Percentiles rank a stretch among this genome's conserved stretches.
These are phyloP conservation scores for Penicillium psychrofluorescens DNA, from an alignment of 495 filamentous ascomycete species.

Conservation along the genomic window DNA sequence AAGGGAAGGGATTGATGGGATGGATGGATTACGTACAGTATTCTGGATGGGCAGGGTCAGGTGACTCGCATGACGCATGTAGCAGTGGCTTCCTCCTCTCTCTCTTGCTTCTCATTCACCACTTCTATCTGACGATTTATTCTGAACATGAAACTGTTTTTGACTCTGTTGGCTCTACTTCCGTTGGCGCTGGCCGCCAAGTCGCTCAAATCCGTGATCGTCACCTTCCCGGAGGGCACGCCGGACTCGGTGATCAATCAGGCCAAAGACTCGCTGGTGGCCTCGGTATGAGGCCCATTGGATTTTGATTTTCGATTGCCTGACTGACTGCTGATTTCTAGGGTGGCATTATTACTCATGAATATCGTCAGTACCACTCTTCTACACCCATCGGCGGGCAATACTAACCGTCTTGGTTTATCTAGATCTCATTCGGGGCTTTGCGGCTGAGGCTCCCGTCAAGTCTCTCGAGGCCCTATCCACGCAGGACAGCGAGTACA, in stretches of 20 bases:
- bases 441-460: conserved; percentile 63
- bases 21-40: background rate
- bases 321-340: conserved; percentile 2
- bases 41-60: conserved; percentile 9
- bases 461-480: conserved; percentile 64
- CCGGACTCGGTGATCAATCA: conserved; percentile 59
- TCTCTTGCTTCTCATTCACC: background rate
- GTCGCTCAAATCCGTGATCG: conserved; percentile 63
- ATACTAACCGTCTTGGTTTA: conserved; percentile 6
- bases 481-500: conserved; percentile 53
- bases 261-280: conserved; percentile 61
- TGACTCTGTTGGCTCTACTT: conserved; percentile 45
- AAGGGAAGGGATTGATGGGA: background rate
- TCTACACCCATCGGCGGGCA: background rate
- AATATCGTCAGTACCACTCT: conserved; percentile 38
- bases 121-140: background rate
- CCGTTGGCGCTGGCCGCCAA: conserved; percentile 47
- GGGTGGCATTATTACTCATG: conserved; percentile 41
- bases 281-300: conserved; percentile 47
- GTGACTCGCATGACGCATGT: conserved; percentile 21
- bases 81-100: background rate
- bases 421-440: conserved; percentile 55
- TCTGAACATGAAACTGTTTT: conserved; percentile 49
- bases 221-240: conserved; percentile 69
- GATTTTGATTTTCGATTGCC: background rate